Conservation (phyloP, 176 grass and related monocot species). For the Leersia perrieri region DNA sequence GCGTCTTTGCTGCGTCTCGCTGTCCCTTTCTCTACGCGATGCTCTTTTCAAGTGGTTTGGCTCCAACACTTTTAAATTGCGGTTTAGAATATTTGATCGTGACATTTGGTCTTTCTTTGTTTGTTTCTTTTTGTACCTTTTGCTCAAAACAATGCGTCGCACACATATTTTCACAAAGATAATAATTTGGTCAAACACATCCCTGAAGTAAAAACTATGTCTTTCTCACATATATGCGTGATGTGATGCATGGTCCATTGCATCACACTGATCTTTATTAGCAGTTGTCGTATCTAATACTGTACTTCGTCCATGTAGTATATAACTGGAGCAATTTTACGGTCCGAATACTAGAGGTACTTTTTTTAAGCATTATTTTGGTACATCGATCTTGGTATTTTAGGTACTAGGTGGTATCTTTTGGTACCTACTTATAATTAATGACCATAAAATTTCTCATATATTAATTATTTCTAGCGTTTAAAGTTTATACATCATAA, state of each 20-base stretch:
- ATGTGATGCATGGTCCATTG: neutral
- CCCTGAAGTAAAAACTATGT: neutral
- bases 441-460: no score
- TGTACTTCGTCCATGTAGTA: no score
- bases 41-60: constrained; percentile 42
- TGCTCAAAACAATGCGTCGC: neutral
- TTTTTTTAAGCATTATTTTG: no score
- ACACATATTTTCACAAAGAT: neutral
- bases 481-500: no score
- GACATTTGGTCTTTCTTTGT: constrained; percentile 49
- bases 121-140: neutral
- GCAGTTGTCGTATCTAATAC: neutral
- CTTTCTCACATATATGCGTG: neutral
- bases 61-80: constrained; percentile 38
- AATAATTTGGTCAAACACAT: neutral
- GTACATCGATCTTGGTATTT: no score
- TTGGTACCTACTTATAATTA: no score
- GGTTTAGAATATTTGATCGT: constrained; percentile 41
- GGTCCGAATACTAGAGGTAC: no score
- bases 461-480: no score
- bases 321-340: no score
- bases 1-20: constrained; percentile 16
- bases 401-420: no score
- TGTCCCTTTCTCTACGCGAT: constrained; percentile 32
- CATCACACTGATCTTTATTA: neutral